These are phyloP conservation scores for Umbilicaria muhlenbergii DNA, from an alignment of 495 filamentous ascomycete species.

Conservation along the genomic window DNA sequence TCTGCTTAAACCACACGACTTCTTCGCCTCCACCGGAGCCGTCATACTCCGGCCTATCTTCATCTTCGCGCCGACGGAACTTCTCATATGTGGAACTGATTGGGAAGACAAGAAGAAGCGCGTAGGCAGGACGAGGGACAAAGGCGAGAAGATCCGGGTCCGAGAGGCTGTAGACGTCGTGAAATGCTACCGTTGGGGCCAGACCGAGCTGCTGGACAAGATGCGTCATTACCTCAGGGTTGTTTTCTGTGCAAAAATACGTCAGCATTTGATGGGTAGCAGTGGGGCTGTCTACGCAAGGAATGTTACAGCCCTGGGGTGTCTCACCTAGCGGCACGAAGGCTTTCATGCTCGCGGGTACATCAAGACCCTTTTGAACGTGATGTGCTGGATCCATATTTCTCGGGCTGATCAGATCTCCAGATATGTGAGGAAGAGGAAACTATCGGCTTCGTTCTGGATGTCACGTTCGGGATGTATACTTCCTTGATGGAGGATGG, in stretches of 20 bases:
- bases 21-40: slow-evolving; percentile 35
- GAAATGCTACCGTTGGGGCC: slow-evolving; percentile 33
- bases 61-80: slow-evolving; percentile 18
- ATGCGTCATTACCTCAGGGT: slow-evolving; percentile 39
- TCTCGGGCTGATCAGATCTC: no score
- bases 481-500: no score
- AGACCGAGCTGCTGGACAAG: slow-evolving; percentile 40
- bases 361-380: no score
- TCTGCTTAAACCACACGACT: slow-evolving; percentile 49
- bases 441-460: no score
- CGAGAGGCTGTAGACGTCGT: slow-evolving; percentile 40
- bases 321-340: no score
- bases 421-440: no score
- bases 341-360: no score
- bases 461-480: no score
- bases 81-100: slow-evolving; percentile 30
- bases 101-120: slow-evolving; percentile 41
- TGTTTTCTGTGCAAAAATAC: slow-evolving; percentile 33
- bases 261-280: no score
- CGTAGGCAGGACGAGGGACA: slow-evolving; percentile 40
- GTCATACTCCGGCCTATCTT: slow-evolving; percentile 25
- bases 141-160: slow-evolving; percentile 38
- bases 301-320: no score
- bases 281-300: no score
- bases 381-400: no score